Conservation (phyloP, 352 stramenopile genomes). For the Phytophthora capsici region DNA sequence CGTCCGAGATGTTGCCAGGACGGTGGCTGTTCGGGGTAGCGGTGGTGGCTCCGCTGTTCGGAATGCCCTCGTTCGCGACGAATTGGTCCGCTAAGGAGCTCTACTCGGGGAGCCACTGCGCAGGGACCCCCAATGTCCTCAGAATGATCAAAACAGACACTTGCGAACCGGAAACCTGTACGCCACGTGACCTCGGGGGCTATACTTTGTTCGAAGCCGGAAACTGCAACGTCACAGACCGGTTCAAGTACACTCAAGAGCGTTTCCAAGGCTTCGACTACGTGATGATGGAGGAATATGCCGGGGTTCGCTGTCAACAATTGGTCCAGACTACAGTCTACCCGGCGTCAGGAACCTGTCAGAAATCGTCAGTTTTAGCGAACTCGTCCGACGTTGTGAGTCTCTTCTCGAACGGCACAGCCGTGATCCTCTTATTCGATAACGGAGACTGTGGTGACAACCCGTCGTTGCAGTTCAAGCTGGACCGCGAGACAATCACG, state of each 20-base stretch:
- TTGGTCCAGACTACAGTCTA: conserved; percentile 36
- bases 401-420: conserved; percentile 32
- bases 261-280: conserved; percentile 33
- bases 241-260: conserved; percentile 36
- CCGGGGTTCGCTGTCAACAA: conserved; percentile 18
- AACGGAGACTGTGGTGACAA: conserved; percentile 26
- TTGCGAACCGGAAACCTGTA: conserved; percentile 29
- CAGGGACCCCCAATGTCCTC: conserved; percentile 36
- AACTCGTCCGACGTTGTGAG: conserved; percentile 33
- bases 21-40: conserved; percentile 20
- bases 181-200: conserved; percentile 21
- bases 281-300: conserved; percentile 43
- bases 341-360: conserved; percentile 32
- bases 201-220: conserved; percentile 35
- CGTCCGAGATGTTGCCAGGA: conserved; percentile 19
- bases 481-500: conserved; percentile 17
- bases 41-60: conserved; percentile 9
- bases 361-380: conserved; percentile 34
- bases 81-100: conserved; percentile 32
- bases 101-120: conserved; percentile 40
- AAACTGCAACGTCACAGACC: conserved; percentile 33
- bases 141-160: conserved; percentile 26
- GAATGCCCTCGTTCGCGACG: conserved; percentile 17
- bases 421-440: conserved; percentile 22
- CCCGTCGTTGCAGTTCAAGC: conserved; percentile 19